These are phyloP conservation scores for Gypsophila paniculata DNA, from an alignment of 179 eudicot genomes.

Conservation along the genomic window DNA sequence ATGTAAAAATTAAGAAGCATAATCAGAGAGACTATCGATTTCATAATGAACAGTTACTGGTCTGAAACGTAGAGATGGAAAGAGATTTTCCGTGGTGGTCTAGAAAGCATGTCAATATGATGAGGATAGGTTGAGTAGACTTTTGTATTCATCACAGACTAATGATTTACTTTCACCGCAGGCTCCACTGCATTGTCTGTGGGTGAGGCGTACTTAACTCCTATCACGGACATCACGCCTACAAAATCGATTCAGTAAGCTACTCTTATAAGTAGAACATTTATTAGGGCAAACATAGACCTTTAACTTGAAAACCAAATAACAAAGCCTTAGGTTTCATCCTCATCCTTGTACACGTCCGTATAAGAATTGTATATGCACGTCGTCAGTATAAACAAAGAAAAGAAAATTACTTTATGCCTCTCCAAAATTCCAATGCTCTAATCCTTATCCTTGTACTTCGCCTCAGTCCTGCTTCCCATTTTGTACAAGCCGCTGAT, in stretches of 20 bases:
- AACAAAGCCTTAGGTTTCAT: no score
- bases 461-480: slow-evolving; percentile 60
- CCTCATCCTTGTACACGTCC: no score
- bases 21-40: neutral
- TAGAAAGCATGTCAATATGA: slow-evolving; percentile 32
- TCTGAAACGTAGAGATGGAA: neutral
- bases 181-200: slow-evolving; percentile 27
- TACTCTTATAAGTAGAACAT: neutral
- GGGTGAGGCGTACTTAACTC: slow-evolving; percentile 63
- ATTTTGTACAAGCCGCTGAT: slow-evolving; percentile 57
- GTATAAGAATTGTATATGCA: no score
- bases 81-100: neutral
- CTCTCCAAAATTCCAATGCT: slow-evolving; percentile 84
- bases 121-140: slow-evolving; percentile 46
- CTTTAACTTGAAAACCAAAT: neutral
- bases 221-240: slow-evolving; percentile 66
- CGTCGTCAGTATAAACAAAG: no score
- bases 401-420: slow-evolving; percentile 58
- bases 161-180: slow-evolving; percentile 52
- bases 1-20: no score
- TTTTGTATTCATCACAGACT: slow-evolving; percentile 47
- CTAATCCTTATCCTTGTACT: slow-evolving; percentile 71
- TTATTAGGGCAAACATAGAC: neutral
- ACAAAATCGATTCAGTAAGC: slow-evolving; percentile 21
- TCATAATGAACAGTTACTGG: neutral